phyloP scores from a whole-genome alignment of 129 eudicot genomes.

The Flaveria trinervia region DNA sequence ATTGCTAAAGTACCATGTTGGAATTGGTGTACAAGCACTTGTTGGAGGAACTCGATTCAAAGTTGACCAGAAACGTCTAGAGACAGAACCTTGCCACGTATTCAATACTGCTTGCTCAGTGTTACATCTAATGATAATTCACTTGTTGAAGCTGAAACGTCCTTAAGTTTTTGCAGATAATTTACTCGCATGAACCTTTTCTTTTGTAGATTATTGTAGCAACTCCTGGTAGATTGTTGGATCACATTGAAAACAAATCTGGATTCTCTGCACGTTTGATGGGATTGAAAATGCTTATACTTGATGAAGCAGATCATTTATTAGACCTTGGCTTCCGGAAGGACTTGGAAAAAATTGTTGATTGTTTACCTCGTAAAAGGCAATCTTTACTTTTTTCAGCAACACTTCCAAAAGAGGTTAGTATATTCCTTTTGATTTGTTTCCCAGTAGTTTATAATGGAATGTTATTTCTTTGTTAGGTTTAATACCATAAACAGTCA shows the following conservation, averaged over 20 bases:
- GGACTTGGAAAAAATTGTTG: conserved; percentile 88
- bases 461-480: neutral
- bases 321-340: conserved; percentile 87
- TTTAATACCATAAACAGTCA: neutral
- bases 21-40: conserved; percentile 81
- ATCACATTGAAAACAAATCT: conserved; percentile 86
- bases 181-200: conserved; percentile 2
- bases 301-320: conserved; percentile 92
- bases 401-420: conserved; percentile 90
- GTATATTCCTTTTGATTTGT: conserved; percentile 5
- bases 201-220: conserved; percentile 77
- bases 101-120: conserved; percentile 12
- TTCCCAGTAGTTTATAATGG: neutral
- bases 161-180: conserved; percentile 6
- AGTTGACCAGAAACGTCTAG: conserved; percentile 75
- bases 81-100: conserved; percentile 87
- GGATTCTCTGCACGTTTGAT: conserved; percentile 80
- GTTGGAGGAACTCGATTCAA: conserved; percentile 96
- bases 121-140: conserved; percentile 4
- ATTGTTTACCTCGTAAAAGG: conserved; percentile 91
- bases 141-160: neutral
- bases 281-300: conserved; percentile 81
- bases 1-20: conserved; percentile 72
- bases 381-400: conserved; percentile 91
- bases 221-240: conserved; percentile 94